Evolutionary conservation across 108 stramenopile genomes (phyloP).

Genomic region (Aureococcus anophagefferens): DNA sequence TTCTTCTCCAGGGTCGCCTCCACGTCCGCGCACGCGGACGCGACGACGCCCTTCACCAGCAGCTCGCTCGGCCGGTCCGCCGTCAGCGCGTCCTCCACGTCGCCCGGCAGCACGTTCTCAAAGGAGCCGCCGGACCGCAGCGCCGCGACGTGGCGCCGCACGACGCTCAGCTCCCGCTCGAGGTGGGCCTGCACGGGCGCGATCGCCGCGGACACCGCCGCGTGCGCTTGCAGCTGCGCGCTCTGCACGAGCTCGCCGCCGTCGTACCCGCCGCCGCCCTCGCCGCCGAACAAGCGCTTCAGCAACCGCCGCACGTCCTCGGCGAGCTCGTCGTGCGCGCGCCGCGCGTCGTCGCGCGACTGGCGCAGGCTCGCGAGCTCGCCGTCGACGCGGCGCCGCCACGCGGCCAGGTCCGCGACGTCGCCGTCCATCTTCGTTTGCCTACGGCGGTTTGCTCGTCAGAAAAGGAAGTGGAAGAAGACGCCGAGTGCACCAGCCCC

Average conservation of each 20-base stretch:
- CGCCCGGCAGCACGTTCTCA: background rate
- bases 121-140: constrained; percentile 12
- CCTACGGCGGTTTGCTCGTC: no score
- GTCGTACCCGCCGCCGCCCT: no score
- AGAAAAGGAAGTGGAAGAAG: no score
- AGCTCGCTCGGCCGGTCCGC: constrained; percentile 4
- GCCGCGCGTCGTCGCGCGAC: no score
- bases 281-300: no score
- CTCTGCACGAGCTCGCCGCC: background rate
- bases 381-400: no score
- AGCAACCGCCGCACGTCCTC: no score
- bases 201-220: constrained; percentile 7
- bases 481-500: no score
- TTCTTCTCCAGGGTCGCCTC: background rate
- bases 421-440: no score
- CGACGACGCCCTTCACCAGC: constrained; percentile 3
- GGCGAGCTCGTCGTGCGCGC: no score
- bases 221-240: background rate
- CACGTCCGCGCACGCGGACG: background rate
- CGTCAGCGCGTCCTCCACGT: constrained; percentile 6
- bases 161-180: constrained; percentile 3
- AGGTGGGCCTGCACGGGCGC: constrained; percentile 9
- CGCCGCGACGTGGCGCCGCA: constrained; percentile 12
- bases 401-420: no score
- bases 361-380: no score